Base-by-base conservation (phyloP, 2,329 filamentous ascomycete genomes). In the Hymenoscyphus fructigenus region DNA sequence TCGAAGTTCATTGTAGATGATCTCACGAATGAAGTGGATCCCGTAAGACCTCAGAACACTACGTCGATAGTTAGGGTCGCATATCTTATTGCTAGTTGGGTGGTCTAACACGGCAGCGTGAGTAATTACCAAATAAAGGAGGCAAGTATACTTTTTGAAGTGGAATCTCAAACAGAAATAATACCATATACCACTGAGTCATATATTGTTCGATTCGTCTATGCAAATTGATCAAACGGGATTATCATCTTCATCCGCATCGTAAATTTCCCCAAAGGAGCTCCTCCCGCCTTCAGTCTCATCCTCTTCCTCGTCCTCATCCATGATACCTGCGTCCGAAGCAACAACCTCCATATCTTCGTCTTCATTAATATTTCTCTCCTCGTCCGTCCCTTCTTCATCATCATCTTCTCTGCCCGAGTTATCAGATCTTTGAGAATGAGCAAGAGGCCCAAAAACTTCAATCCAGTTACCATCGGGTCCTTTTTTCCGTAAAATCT, bases 341-440 rank as follows among this genome's bases (percentile, higher is more conserved):
- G 23, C 57, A 23, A 20, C 20, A n/a, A 10, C 36, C 12, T 59
- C 57, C 34, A 41, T 44, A 15, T 41, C 57, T 23, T 59, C 57
- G 9, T 59, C 57, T 20, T 59, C 57, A 44, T 59, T 36, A n/a
- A n/a, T n/a, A 34, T 29, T 34, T n/a, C 29, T 14, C 12, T 57
- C 55, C 55, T 57, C 55, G 17, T 57, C 55, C 9, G 26, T 28
- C n/a, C 57, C 20, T 26, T 41, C 20, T 26, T 41, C 29, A 12
- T 34, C 29, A 12, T 38, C 29, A 23, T 34, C 29, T 17, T 41
- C 34, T n/a, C 32, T 15, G 15, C 20, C 34, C 20, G 34, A 38
- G 38, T 36, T 15, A 29, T 32, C 32, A 15, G n/a, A 58, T 32
- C 26, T 20, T 14, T 9, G 29, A 17, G 26, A 15, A 29, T 17